These are phyloP conservation scores for Tephrocybe sp. DNA, from an alignment of 768 basidiomycete species.

Conservation along the genomic window DNA sequence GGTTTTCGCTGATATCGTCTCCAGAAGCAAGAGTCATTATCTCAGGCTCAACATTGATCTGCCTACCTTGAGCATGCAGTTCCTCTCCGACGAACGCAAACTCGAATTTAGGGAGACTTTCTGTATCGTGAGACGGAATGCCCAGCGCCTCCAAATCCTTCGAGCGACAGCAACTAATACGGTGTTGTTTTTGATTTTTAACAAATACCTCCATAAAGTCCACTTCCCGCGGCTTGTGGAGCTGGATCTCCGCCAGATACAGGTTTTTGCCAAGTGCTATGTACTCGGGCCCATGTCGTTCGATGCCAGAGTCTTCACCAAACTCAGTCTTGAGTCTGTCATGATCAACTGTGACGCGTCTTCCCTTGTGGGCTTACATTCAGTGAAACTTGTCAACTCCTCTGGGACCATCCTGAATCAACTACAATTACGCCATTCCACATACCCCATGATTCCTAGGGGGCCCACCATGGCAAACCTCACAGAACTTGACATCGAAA, in stretches of 20 bases:
- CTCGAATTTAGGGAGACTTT: conserved; percentile 7
- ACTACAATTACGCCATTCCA: conserved; percentile 5
- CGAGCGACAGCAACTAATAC: not conserved
- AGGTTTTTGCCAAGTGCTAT: not conserved
- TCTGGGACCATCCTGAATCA: conserved; percentile 12
- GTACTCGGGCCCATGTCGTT: conserved; percentile 7
- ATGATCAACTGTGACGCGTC: conserved; percentile 8
- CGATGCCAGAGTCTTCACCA: conserved; percentile 1
- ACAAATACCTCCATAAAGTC: not conserved
- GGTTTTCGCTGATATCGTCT: conserved; percentile 4
- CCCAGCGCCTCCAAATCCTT: not conserved
- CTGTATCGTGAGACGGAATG: not conserved
- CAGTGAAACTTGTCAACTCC: conserved; percentile 1
- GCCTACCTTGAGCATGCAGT: not conserved
- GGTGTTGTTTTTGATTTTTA: not conserved
- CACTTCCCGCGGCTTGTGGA: not conserved
- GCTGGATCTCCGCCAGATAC: conserved; percentile 1
- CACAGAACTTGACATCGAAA: not conserved
- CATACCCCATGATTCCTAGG: conserved; percentile 6
- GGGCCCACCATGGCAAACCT: conserved; percentile 4
- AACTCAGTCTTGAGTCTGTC: conserved; percentile 1
- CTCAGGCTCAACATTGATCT: conserved; percentile 2
- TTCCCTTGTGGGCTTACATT: conserved; percentile 3
- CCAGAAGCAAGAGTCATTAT: not conserved
- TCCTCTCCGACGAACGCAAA: not conserved